Conservation (phyloP, 768 basidiomycete genomes). For the Tricholoma hemisulphureum region DNA sequence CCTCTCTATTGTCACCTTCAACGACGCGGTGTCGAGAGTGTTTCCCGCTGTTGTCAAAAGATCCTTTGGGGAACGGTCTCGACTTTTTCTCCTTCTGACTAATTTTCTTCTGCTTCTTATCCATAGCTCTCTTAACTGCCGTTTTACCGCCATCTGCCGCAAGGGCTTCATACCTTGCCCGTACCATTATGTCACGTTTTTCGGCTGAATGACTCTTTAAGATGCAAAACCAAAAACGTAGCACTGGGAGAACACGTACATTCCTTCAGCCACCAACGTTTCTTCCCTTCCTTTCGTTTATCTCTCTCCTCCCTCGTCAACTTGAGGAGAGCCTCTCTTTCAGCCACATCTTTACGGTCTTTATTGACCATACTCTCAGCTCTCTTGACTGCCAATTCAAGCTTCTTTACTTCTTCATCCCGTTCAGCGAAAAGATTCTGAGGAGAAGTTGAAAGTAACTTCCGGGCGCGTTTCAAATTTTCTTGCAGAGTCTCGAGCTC, state of each 20-base stretch:
- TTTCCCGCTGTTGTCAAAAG: not conserved
- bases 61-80: slow-evolving; percentile 55
- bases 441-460: slow-evolving; percentile 59
- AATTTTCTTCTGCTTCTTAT: slow-evolving; percentile 85
- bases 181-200: slow-evolving; percentile 68
- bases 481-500: slow-evolving; percentile 69
- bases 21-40: slow-evolving; percentile 2
- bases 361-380: slow-evolving; percentile 76
- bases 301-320: slow-evolving; percentile 57
- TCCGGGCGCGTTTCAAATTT: slow-evolving; percentile 66
- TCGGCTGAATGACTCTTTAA: slow-evolving; percentile 51
- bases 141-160: slow-evolving; percentile 72
- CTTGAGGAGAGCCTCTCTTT: slow-evolving; percentile 61
- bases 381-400: slow-evolving; percentile 74
- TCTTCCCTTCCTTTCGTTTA: slow-evolving; percentile 75
- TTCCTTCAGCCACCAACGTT: slow-evolving; percentile 82
- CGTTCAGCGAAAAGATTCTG: slow-evolving; percentile 56
- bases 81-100: slow-evolving; percentile 87
- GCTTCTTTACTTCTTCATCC: slow-evolving; percentile 62
- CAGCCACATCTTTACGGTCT: slow-evolving; percentile 66
- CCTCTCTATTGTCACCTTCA: slow-evolving; percentile 10
- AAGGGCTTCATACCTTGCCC: slow-evolving; percentile 78
- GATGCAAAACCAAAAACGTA: slow-evolving; percentile 3
- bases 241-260: slow-evolving; percentile 41
- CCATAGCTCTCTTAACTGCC: slow-evolving; percentile 84